phyloP scores from a whole-genome alignment of 2,329 filamentous ascomycete species.

The Fusarium nelsonii region DNA sequence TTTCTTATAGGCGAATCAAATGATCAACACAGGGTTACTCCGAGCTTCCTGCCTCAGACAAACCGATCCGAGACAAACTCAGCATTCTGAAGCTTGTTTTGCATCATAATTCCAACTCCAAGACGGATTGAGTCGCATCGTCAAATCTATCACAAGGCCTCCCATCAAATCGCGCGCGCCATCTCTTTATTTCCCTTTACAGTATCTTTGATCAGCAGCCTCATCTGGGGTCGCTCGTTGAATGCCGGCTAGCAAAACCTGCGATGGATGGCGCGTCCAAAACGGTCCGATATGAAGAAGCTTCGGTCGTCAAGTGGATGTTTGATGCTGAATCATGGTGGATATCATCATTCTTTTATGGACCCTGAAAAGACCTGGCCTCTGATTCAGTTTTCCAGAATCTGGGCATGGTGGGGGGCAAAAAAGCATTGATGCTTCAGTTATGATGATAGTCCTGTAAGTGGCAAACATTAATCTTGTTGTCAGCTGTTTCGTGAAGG shows the following conservation, averaged over 20 bases:
- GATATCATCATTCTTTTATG: conserved; percentile 18
- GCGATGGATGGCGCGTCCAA: conserved; percentile 18
- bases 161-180: neutral
- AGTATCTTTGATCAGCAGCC: conserved; percentile 3
- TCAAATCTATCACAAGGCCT: neutral
- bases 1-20: neutral
- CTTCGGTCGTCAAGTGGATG: conserved; percentile 21
- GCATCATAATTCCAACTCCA: conserved; percentile 12
- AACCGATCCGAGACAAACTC: conserved; percentile 8
- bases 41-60: conserved; percentile 7
- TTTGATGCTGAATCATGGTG: conserved; percentile 32
- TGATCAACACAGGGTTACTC: conserved; percentile 18
- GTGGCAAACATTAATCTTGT: neutral
- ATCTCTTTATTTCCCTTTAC: neutral
- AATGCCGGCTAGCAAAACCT: conserved; percentile 25
- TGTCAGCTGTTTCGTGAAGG: neutral
- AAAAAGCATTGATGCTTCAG: neutral
- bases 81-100: conserved; percentile 26
- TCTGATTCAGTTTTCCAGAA: conserved; percentile 19
- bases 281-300: conserved; percentile 40
- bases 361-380: conserved; percentile 8
- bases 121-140: conserved; percentile 4
- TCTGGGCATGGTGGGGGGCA: conserved; percentile 3
- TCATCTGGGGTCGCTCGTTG: conserved; percentile 20
- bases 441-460: neutral